Base-by-base conservation (phyloP, 2,329 filamentous ascomycete species). In the Cercospora sp. region DNA sequence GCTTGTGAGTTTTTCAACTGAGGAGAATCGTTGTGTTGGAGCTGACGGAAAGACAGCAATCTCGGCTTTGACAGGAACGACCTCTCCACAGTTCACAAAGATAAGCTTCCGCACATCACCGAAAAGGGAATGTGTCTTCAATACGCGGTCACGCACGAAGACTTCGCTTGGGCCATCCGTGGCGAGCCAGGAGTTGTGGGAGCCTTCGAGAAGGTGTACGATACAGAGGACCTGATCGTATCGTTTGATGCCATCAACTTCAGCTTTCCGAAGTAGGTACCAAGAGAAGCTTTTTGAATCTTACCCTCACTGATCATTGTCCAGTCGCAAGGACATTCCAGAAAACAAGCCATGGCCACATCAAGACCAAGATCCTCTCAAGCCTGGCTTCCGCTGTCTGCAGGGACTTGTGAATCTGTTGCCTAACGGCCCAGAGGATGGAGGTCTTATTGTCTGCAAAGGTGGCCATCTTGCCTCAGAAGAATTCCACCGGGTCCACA, bases 401-500 rank as follows among this genome's bases (percentile, higher is more conserved):
- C 84, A 86, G 68, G 85, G 85, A 4, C 77, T 86, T 0, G 82
- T 86, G 1, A 86, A 86, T 72, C 70, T 83, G 6, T 68, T 77
- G 3, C 77, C 75, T 2, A 78, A 77, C 28, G 79, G 79, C 0
- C 77, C 77, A 1, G 71, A 80, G 6, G 79, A 81, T 65, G 79
- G 79, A 18, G 74, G 78, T 71, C 72, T 81, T 69, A 78, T 80
- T 45, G 79, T 78, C 7, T 78, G 74, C 66, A 76, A 76, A 26
- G 77, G 78, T 7, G 74, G 68, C 6, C 78, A 80, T 40, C 58
- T 72, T 12, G 66, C 78, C 0, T 76, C 72, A 10, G 74, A 78
- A 18, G 75, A 80, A 60, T 81, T 79, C 65, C 71, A 79, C 74
- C 55, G 68, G 1, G 72, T 67, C 13, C 73, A 76, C 68, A 72